phyloP scores from a whole-genome alignment of 2,329 filamentous ascomycete genomes.

The Phaeosphaeriaceae sp. region DNA sequence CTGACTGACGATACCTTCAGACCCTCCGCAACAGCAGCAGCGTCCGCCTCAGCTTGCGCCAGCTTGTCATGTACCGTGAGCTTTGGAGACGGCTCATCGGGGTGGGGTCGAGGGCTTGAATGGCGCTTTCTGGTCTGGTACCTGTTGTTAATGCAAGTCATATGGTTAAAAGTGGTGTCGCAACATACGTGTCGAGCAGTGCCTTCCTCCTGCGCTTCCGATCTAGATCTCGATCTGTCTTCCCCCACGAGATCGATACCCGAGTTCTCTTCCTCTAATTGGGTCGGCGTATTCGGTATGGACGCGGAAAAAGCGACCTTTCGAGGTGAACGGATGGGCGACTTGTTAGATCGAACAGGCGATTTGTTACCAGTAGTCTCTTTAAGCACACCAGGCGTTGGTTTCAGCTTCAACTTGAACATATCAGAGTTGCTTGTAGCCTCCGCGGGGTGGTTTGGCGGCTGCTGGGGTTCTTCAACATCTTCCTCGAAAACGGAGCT shows the following conservation, averaged over 20 bases:
- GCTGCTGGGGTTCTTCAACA: conserved; percentile 25
- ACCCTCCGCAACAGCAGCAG: conserved; percentile 44
- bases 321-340: conserved; percentile 25
- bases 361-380: conserved; percentile 48
- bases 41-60: conserved; percentile 50
- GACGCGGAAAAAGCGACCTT: conserved; percentile 50
- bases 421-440: conserved; percentile 33
- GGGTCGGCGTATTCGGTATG: conserved; percentile 42
- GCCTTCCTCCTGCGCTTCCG: conserved; percentile 32
- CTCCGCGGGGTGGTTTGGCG: conserved; percentile 24
- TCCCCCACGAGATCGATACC: conserved; percentile 33
- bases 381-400: conserved; percentile 38
- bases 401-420: conserved; percentile 44
- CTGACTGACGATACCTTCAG: conserved; percentile 14
- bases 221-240: conserved; percentile 19
- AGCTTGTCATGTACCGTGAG: conserved; percentile 57
- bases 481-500: conserved; percentile 43
- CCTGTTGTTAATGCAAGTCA: conserved; percentile 37
- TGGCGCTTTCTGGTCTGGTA: conserved; percentile 46
- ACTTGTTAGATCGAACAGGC: conserved; percentile 33
- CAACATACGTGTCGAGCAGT: conserved; percentile 48
- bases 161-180: conserved; percentile 31
- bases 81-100: conserved; percentile 48
- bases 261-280: conserved; percentile 38
- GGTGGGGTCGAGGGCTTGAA: conserved; percentile 47